Evolutionary conservation across 2,329 filamentous ascomycete genomes (phyloP), one percentile per base, ranked within the genome.

Genomic region (Stagonosporopsis vannaccii): DNA sequence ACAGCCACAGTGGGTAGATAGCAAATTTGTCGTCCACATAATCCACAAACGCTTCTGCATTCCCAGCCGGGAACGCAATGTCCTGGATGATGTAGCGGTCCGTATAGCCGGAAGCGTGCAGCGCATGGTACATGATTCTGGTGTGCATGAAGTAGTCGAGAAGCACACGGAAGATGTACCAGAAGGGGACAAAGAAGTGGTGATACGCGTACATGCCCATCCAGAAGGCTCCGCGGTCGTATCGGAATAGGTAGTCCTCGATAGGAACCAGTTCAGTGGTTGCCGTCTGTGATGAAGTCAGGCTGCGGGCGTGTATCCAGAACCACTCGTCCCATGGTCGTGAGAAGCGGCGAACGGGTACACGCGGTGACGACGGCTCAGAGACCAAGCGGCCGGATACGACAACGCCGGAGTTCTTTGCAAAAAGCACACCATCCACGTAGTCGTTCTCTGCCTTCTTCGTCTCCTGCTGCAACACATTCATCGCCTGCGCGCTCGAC

Each of bases 301-400:
- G 49, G 2, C 46, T 58, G 42, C 57, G 56, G 5, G 84, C 87
- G 61, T 90, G 88, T 0, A 91, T 77, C 60, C 90, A 92, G 71
- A 90, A 92, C 90, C 89, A 92, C 2, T 87, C 85, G 60, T 92
- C 88, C 28, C 73, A 77, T 0, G 83, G 77, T 2, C 82, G 77
- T 2, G 81, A 84, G 71, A 91, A 89, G 17, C 66, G 66, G 23
- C 73, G 68, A 2, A 76, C 17, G 3, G 63, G 65, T n/a, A 66
- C 47, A 8, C 55, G 59, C 0, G 63, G 37, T 5, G 59, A 61
- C 1, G 70, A 51, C 0, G 80, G 58, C 0, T 76, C 67, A 47
- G 88, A 77, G 1, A 81, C 79, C 7, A 90, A 75, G 4, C 77
- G 78, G 0, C 89, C 89, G 0, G 81, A 79, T 59, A 88, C 86